Percentiles rank a stretch among this genome's conserved stretches.
Evolutionary conservation across 202 grass and related monocot genomes (phyloP).

Genomic region (Hordeum pubiflorum): DNA sequence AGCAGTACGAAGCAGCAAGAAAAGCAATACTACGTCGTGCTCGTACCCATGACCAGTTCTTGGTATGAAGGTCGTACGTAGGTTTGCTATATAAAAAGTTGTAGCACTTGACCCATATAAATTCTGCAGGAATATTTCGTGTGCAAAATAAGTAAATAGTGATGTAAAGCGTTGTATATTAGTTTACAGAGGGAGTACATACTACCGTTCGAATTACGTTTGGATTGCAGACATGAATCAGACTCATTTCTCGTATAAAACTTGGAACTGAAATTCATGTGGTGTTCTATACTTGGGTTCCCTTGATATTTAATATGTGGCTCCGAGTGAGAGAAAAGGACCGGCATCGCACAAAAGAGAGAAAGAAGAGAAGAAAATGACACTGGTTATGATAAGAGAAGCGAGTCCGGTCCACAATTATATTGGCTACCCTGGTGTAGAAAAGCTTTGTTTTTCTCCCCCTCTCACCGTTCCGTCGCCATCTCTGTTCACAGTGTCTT

Average conservation of each 20-base stretch:
- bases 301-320: background rate
- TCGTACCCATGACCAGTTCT: background rate
- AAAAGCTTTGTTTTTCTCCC: background rate
- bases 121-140: background rate
- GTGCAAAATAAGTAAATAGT: background rate
- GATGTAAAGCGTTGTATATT: no score
- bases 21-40: conserved; percentile 1
- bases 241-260: background rate
- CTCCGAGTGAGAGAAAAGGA: background rate
- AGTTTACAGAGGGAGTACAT: no score
- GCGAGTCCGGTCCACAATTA: background rate
- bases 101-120: background rate
- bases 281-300: background rate
- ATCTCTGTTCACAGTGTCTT: background rate
- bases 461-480: no score
- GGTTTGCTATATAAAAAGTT: background rate
- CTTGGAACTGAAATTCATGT: background rate
- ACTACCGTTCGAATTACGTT: background rate
- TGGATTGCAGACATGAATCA: background rate
- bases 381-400: background rate
- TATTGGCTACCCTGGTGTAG: background rate
- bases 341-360: background rate
- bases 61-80: background rate
- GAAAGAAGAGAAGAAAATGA: background rate
- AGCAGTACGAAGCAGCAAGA: background rate